Base-by-base conservation (phyloP, 2,329 filamentous ascomycete genomes). In the Teratosphaeria gauchensis region DNA sequence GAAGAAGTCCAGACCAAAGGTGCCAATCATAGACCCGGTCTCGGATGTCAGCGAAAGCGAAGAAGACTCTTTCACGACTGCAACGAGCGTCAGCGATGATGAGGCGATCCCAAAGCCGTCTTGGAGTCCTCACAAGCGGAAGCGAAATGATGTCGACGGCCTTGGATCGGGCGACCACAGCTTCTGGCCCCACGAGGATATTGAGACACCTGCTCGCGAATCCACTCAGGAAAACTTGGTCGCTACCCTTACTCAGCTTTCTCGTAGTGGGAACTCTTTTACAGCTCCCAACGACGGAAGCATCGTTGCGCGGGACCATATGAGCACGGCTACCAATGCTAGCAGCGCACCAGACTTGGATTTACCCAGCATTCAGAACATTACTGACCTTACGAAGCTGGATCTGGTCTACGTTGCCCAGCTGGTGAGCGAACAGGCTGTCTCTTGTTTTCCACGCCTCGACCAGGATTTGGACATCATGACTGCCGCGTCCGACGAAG, bases 371-470 rank as follows among this genome's bases (percentile, higher is more conserved):
- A 55, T 65, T 12, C 58, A 62, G 33, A 55, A 63, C 19, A 55
- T 65, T 3, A 60, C 64, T 16, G 61, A 62, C 9, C 62, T 72
- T 33, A 61, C 57, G 31, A 66, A 63, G 16, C 55, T 66, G 14
- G 71, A 73, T 59, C 42, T 73, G 21, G 63, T 70, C 38, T 66
- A 63, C 56, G 61, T 72, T 21, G 69, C 71, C 24, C 72, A 74
- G 55, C 58, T 73, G 21, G 61, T 70, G n/a, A 64, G 65, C 53
- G 70, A 72, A 55, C 69, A 73, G 59, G 65, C 67, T 12, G 52
- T 64, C 3, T 63, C 63, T 8, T 60, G 60, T 42, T 51, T 53
- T 16, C n/a, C 55, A n/a, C 19, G 52, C 32, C 56, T 67, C 24
- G 35, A 55, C 35, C 14, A 58, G 33, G 12, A 32, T 24, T 35